Percentiles rank a stretch among this genome's conserved stretches.
phyloP scores from a whole-genome alignment of 208 protist species.

The Acanthamoeba sp. region DNA sequence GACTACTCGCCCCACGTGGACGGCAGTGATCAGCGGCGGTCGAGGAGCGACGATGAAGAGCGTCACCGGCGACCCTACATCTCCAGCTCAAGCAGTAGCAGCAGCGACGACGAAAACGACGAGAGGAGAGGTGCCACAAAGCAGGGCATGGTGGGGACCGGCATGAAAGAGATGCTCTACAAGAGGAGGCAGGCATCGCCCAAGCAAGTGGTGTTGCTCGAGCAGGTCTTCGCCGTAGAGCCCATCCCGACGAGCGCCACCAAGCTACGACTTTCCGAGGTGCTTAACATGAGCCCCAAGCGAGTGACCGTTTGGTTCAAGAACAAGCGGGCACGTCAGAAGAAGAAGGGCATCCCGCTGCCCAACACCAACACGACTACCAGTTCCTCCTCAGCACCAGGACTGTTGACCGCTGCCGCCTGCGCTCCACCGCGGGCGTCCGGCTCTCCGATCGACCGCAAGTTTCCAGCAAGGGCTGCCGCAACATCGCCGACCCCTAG shows the following conservation, averaged over 20 bases:
- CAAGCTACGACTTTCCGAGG: conserved; percentile 40
- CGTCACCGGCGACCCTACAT: no score
- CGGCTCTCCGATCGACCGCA: background rate
- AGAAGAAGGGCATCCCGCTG: background rate
- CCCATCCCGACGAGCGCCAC: conserved; percentile 55
- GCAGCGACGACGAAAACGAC: background rate
- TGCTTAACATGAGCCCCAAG: conserved; percentile 66
- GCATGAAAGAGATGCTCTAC: conserved; percentile 29
- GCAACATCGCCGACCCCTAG: no score
- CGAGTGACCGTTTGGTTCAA: conserved; percentile 48
- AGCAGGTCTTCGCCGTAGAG: conserved; percentile 65
- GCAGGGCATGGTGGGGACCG: background rate
- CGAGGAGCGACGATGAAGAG: background rate
- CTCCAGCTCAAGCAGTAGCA: background rate
- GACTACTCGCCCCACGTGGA: background rate
- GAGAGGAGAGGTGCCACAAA: background rate
- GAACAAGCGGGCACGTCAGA: conserved; percentile 45
- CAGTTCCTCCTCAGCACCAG: background rate
- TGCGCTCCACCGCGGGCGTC: no score
- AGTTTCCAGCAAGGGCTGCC: background rate
- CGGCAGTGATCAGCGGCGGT: background rate
- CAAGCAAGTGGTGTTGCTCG: conserved; percentile 66
- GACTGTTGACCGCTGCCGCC: no score
- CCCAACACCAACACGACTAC: background rate
- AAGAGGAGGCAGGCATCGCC: conserved; percentile 22